phyloP scores from a whole-genome alignment of 495 filamentous ascomycete species.

The Cenococcum geophilum region DNA sequence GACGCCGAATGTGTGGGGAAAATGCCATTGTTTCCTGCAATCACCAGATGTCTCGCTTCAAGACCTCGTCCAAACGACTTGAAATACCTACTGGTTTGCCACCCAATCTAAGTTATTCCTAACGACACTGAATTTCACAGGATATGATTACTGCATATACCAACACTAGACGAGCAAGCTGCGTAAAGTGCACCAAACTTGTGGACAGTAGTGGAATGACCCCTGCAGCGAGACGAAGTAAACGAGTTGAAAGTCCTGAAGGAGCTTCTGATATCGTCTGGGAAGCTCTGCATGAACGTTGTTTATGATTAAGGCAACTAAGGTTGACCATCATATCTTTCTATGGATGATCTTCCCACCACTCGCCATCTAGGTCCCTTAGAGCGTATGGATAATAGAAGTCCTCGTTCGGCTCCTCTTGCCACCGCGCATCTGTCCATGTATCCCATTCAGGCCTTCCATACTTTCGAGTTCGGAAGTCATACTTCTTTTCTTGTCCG shows the following conservation, averaged over 20 bases:
- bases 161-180: conserved; percentile 12
- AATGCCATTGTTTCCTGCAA: conserved; percentile 9
- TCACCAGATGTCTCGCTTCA: conserved; percentile 27
- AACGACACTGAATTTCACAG: conserved; percentile 8
- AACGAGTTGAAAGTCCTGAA: conserved; percentile 9
- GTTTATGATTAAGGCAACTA: conserved; percentile 15
- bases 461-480: conserved; percentile 17
- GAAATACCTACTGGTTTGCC: conserved; percentile 27
- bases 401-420: neutral
- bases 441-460: neutral
- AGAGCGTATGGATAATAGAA: conserved; percentile 9
- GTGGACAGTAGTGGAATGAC: conserved; percentile 13
- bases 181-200: conserved; percentile 25
- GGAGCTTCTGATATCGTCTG: conserved; percentile 12
- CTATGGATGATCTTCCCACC: conserved; percentile 9
- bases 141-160: conserved; percentile 35
- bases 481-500: conserved; percentile 18
- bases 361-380: conserved; percentile 14
- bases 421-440: conserved; percentile 25
- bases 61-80: conserved; percentile 23
- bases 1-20: conserved; percentile 27
- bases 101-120: neutral
- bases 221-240: conserved; percentile 26
- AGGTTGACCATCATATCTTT: neutral
- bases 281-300: conserved; percentile 32